Evolutionary conservation across 768 basidiomycete species (phyloP).

Genomic region (Tephrocybe rancida): DNA sequence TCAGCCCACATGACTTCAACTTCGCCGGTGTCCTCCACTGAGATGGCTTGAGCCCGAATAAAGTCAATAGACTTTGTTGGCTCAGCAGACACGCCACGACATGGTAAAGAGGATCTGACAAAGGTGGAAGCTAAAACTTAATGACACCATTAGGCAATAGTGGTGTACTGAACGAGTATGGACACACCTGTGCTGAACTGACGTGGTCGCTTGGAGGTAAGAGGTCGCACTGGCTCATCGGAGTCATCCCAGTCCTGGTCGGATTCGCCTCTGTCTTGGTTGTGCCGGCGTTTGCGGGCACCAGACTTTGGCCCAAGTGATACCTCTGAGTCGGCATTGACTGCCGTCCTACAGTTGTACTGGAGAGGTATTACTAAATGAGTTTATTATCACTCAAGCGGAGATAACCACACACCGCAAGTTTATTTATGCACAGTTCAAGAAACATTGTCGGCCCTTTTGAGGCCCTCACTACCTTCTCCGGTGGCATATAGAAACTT

Average conservation of each 20-base stretch:
- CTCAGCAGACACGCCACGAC: neutral
- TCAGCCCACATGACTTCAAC: neutral
- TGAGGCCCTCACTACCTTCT: neutral
- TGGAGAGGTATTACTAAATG: too few relatives aligned
- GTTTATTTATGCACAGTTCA: slow-evolving; percentile 18
- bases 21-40: neutral
- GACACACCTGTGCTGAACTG: neutral
- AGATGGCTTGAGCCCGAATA: neutral
- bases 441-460: slow-evolving; percentile 13
- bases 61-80: neutral
- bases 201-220: neutral
- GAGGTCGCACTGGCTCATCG: neutral
- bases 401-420: neutral
- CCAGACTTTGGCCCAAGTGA: neutral
- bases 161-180: neutral
- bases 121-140: neutral
- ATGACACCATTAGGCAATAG: neutral
- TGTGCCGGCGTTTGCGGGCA: neutral
- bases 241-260: neutral
- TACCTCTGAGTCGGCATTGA: too few relatives aligned
- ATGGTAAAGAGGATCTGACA: neutral
- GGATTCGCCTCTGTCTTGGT: neutral
- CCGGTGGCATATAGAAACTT: slow-evolving; percentile 7
- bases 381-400: neutral
- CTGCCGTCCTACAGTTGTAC: too few relatives aligned